phyloP scores from a whole-genome alignment of 1,284 basidiomycete species.

The Vanrija pseudolonga region DNA sequence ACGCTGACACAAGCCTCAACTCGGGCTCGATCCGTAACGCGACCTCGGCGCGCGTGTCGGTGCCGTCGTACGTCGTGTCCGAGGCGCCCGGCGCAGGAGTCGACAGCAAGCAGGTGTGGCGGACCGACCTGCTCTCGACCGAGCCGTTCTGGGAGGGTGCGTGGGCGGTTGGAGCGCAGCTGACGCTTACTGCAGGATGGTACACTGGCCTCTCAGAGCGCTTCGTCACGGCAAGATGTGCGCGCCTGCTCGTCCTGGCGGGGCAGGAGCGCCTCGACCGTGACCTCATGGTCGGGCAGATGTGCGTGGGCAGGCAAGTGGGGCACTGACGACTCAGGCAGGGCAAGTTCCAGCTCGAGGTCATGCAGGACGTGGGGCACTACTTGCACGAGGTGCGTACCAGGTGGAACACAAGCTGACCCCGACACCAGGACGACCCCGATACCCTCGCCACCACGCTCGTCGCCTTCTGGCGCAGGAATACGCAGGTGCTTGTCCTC shows the following conservation, averaged over 20 bases:
- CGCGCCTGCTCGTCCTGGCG: slow-evolving; percentile 82
- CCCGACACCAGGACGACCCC: slow-evolving; percentile 79
- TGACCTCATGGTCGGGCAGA: slow-evolving; percentile 95
- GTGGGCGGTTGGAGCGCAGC: slow-evolving; percentile 34
- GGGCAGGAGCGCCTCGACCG: slow-evolving; percentile 90
- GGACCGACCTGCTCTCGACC: slow-evolving; percentile 76
- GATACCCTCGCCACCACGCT: slow-evolving; percentile 70
- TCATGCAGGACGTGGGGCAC: slow-evolving; percentile 83
- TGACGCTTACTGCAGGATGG: slow-evolving; percentile 62
- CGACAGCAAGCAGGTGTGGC: slow-evolving; percentile 59
- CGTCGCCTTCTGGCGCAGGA: slow-evolving; percentile 85
- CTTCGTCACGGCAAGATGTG: slow-evolving; percentile 73
- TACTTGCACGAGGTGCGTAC: slow-evolving; percentile 80
- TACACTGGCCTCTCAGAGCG: slow-evolving; percentile 74
- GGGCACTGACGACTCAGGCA: slow-evolving; percentile 50
- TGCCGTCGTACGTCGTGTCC: slow-evolving; percentile 70
- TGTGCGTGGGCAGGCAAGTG: slow-evolving; percentile 52
- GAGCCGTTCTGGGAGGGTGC: slow-evolving; percentile 84
- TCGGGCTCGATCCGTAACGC: slow-evolving; percentile 75
- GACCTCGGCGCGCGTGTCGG: slow-evolving; percentile 75
- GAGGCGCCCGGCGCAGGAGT: slow-evolving; percentile 37
- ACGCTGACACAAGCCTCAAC: slow-evolving; percentile 55
- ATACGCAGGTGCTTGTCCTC: slow-evolving; percentile 66
- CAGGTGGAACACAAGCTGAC: neutral
- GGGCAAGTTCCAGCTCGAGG: slow-evolving; percentile 92